Percentiles rank a stretch among this genome's conserved stretches.
These are phyloP conservation scores for Houttuynia cordata DNA, from an alignment of 164 flowering plant species.

Conservation along the genomic window DNA sequence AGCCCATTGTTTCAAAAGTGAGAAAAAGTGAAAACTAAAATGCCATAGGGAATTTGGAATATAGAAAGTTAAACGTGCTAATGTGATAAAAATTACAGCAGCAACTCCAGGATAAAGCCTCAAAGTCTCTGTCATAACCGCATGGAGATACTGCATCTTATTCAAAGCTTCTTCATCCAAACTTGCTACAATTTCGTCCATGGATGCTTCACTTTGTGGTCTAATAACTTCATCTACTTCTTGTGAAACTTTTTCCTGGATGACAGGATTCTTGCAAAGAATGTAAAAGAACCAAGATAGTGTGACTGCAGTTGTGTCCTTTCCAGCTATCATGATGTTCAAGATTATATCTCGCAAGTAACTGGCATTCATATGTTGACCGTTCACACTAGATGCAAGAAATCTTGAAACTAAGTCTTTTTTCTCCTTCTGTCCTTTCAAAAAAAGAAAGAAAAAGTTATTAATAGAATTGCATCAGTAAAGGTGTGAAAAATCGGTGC, in stretches of 20 bases:
- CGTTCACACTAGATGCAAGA: slow-evolving; percentile 33
- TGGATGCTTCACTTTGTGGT: slow-evolving; percentile 2
- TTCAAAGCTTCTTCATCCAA: slow-evolving; percentile 47
- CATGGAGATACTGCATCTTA: slow-evolving; percentile 78
- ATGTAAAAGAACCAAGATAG: slow-evolving; percentile 70
- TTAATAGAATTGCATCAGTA: too few relatives aligned
- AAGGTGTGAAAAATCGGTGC: too few relatives aligned
- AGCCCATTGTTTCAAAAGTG: not conserved
- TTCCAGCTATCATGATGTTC: slow-evolving; percentile 66
- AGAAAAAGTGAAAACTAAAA: too few relatives aligned
- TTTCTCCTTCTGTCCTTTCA: slow-evolving; percentile 42
- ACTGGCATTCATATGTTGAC: slow-evolving; percentile 5
- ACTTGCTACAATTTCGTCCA: slow-evolving; percentile 25
- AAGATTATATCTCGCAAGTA: slow-evolving; percentile 60
- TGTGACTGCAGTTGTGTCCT: slow-evolving; percentile 66
- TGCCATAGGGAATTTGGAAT: too few relatives aligned
- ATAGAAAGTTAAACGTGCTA: too few relatives aligned
- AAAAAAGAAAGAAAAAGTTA: too few relatives aligned
- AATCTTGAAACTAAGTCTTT: slow-evolving; percentile 68
- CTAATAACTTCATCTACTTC: slow-evolving; percentile 30
- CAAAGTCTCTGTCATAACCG: slow-evolving; percentile 70
- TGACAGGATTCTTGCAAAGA: slow-evolving; percentile 53
- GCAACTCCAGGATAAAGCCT: slow-evolving; percentile 82
- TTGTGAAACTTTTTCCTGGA: slow-evolving; percentile 45
- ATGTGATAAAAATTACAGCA: slow-evolving; percentile 68